phyloP scores from a whole-genome alignment of 108 stramenopile species.

The Pseudonitzschia multiseries region DNA sequence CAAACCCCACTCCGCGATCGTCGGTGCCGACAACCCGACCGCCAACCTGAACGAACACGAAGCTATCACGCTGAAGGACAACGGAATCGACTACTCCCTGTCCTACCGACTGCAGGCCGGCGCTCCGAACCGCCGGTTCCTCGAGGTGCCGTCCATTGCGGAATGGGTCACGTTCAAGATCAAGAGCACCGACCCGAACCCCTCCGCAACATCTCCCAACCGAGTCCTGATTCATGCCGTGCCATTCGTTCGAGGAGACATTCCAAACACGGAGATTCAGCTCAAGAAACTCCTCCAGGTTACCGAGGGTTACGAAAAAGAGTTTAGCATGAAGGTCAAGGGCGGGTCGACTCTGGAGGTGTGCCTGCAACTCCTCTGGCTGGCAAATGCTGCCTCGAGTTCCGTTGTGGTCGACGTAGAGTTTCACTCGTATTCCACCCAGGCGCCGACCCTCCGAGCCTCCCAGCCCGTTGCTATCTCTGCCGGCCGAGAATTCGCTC shows the following conservation, averaged over 20 bases:
- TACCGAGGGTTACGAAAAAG: slow-evolving; percentile 29
- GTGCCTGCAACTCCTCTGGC: slow-evolving; percentile 42
- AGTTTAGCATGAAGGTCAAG: slow-evolving; percentile 30
- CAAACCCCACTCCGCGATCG: slow-evolving; percentile 32
- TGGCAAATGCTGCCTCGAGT: slow-evolving; percentile 35
- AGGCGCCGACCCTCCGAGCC: slow-evolving; percentile 29
- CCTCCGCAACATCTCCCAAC: slow-evolving; percentile 13
- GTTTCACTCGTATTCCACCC: slow-evolving; percentile 33
- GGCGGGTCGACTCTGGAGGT: slow-evolving; percentile 44
- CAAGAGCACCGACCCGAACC: slow-evolving; percentile 19
- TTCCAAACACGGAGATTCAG: slow-evolving; percentile 38
- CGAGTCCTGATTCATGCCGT: slow-evolving; percentile 33
- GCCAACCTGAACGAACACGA: slow-evolving; percentile 17
- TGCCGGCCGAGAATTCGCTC: slow-evolving; percentile 34
- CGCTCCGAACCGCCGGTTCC: slow-evolving; percentile 24
- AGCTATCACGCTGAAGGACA: slow-evolving; percentile 29
- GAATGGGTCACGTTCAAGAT: slow-evolving; percentile 38
- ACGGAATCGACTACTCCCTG: slow-evolving; percentile 38
- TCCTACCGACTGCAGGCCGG: slow-evolving; percentile 28
- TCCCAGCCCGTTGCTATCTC: slow-evolving; percentile 35
- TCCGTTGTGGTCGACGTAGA: slow-evolving; percentile 30
- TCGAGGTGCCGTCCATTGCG: slow-evolving; percentile 30
- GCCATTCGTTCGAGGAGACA: slow-evolving; percentile 36
- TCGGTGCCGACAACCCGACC: slow-evolving; percentile 18
- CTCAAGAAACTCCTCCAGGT: slow-evolving; percentile 23